Percentiles rank a stretch among this genome's conserved stretches.
These are phyloP conservation scores for Rehmannia glutinosa DNA, from an alignment of 257 asterid genomes.

Conservation along the genomic window DNA sequence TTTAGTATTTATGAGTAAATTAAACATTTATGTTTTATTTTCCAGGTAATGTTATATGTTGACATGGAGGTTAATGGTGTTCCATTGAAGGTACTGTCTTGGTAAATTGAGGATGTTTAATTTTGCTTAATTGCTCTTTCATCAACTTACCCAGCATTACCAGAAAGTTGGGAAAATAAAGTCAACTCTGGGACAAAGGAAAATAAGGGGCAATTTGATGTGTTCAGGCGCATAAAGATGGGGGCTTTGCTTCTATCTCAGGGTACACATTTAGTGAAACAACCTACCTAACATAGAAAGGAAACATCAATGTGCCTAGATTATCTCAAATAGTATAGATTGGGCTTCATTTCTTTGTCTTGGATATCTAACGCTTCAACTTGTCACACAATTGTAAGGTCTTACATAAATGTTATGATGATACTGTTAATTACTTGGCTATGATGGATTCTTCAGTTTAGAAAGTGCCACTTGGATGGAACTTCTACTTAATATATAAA, in stretches of 20 bases:
- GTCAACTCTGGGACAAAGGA: neutral
- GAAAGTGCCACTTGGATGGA: neutral
- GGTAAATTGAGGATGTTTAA: conserved; percentile 10
- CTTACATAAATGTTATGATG: conserved; percentile 2
- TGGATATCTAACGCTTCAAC: neutral
- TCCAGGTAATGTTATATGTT: conserved; percentile 93
- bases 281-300: conserved; percentile 4
- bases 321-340: neutral
- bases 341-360: neutral
- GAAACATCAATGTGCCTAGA: neutral
- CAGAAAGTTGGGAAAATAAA: neutral
- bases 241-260: neutral
- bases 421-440: neutral
- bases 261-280: neutral
- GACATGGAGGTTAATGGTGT: conserved; percentile 99
- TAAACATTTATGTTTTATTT: conserved; percentile 7
- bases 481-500: neutral
- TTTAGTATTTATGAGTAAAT: neutral
- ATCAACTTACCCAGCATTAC: neutral
- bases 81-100: conserved; percentile 72
- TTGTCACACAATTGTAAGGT: neutral
- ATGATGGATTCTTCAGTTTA: neutral
- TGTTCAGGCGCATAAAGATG: neutral
- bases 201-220: conserved; percentile 4
- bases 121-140: conserved; percentile 4